Percentiles rank a stretch among this genome's conserved stretches.
Conservation (phyloP, 768 basidiomycete genomes). For the Phaeolepiota aurea region DNA sequence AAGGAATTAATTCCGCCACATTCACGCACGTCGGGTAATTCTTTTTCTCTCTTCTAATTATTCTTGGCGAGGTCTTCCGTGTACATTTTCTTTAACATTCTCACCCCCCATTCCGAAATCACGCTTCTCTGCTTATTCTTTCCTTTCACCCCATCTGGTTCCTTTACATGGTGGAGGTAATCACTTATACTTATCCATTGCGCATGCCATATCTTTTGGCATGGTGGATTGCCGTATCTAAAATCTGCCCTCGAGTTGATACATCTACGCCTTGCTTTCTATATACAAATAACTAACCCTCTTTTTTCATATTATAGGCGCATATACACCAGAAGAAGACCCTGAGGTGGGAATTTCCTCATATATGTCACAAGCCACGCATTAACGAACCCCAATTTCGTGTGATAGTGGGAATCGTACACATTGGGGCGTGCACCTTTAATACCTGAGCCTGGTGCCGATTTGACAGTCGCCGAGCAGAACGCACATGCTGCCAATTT, state of each 20-base stretch:
- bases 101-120: constrained; percentile 10
- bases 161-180: constrained; percentile 2
- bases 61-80: constrained; percentile 12
- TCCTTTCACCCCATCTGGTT: constrained; percentile 13
- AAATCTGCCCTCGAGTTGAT: too few species aligned
- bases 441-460: constrained; percentile 49
- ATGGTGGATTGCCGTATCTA: too few species aligned
- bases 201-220: too few species aligned
- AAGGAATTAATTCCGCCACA: constrained; percentile 68
- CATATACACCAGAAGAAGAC: constrained; percentile 80
- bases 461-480: constrained; percentile 59
- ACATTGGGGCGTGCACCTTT: constrained; percentile 66
- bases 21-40: constrained; percentile 55
- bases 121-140: constrained; percentile 11
- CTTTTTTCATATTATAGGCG: constrained; percentile 34
- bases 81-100: constrained; percentile 11
- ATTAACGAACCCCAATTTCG: constrained; percentile 13
- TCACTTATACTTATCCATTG: too few species aligned
- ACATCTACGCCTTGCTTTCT: constrained; percentile 4
- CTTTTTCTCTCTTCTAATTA: constrained; percentile 13
- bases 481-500: constrained; percentile 59
- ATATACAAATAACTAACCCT: constrained; percentile 5
- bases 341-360: constrained; percentile 48
- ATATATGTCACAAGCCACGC: constrained; percentile 13
- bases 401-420: constrained; percentile 63